Evolutionary conservation across 148 eudicot species (phyloP), one percentile per base, ranked within the genome.

Genomic region (Amaranthus palmeri): DNA sequence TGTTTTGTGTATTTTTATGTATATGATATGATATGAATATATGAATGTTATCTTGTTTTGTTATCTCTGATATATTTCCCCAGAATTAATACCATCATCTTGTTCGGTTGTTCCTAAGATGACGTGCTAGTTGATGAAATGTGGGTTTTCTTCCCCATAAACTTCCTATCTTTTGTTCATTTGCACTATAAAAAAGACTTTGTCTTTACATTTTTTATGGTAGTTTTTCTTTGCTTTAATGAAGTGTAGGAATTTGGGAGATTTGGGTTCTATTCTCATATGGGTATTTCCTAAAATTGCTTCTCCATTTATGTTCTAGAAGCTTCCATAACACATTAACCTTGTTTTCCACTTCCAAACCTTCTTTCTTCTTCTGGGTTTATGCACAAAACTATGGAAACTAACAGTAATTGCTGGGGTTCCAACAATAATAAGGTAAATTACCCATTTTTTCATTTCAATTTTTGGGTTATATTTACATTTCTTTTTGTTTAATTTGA

Each of bases 391-490:
- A 49, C 49, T 40, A 88, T 91, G 97, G 90, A 81, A 84, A 69
- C 25, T 42, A 68, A 78, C 68, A 77, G 76, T 10, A 88, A 79
- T 67, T 83, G 89, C 69, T 85, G 87, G 88, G 76, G 81, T 65
- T 71, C 79, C 71, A 68, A 82, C 36, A 25, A 25, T 25, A 25
- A 25, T 25, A 25, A 25, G 36, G 36, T 25, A 25, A 25, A 25
- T 25, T 25, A 25, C 36, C 36, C 36, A 25, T 25, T 25, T 25
- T 25, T 25, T 25, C 36, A 25, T 25, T 25, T 25, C 36, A 25
- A 25, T 25, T 25, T 25, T 25, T 25, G 36, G 36, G 36, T 25
- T 25, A 25, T 25, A 25, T 25, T 25, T 25, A 25, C 36, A 25
- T 25, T 25, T 25, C 36, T 25, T 25, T 25, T 1, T 25, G 36